phyloP scores from a whole-genome alignment of 768 basidiomycete genomes.

The Tephrocybe rancida region DNA sequence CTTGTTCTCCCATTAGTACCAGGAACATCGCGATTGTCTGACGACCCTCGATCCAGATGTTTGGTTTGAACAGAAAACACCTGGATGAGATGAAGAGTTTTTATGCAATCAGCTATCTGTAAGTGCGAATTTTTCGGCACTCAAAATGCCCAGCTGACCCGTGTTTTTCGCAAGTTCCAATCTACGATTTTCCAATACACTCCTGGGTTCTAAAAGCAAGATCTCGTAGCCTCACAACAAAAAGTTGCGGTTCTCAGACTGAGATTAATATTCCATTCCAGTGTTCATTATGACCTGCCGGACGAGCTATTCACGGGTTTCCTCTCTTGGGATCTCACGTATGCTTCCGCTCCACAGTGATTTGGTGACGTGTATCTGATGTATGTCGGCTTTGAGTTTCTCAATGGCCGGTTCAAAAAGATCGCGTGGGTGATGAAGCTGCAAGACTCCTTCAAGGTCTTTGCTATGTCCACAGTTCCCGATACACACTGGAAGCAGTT shows the following conservation, averaged over 20 bases:
- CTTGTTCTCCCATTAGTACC: too few species aligned
- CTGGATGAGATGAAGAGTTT: conserved; percentile 11
- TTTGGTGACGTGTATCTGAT: conserved; percentile 60
- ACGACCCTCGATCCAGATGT: conserved; percentile 1
- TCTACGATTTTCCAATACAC: conserved; percentile 9
- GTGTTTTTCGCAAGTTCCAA: too few species aligned
- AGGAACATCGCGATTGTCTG: neutral
- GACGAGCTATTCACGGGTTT: conserved; percentile 8
- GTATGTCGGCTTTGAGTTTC: conserved; percentile 33
- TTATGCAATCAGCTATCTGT: conserved; percentile 7
- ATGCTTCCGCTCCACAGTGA: neutral
- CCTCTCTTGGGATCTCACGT: conserved; percentile 14
- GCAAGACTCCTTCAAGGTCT: conserved; percentile 11
- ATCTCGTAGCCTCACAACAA: conserved; percentile 2
- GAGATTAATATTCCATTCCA: neutral
- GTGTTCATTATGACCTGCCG: conserved; percentile 8
- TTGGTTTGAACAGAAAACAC: conserved; percentile 6
- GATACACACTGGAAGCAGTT: conserved; percentile 13
- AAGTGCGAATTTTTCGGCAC: neutral
- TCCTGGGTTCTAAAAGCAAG: conserved; percentile 11
- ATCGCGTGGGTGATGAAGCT: conserved; percentile 14
- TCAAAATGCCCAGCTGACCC: too few species aligned
- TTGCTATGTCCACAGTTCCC: conserved; percentile 14
- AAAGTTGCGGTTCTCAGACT: too few species aligned
- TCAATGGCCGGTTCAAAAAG: conserved; percentile 8